A percentile compares a stretch with the other conserved stretches of the same genome.
These are phyloP conservation scores for Tillandsia leiboldiana DNA, from an alignment of 176 grass and related monocot species.

Conservation along the genomic window DNA sequence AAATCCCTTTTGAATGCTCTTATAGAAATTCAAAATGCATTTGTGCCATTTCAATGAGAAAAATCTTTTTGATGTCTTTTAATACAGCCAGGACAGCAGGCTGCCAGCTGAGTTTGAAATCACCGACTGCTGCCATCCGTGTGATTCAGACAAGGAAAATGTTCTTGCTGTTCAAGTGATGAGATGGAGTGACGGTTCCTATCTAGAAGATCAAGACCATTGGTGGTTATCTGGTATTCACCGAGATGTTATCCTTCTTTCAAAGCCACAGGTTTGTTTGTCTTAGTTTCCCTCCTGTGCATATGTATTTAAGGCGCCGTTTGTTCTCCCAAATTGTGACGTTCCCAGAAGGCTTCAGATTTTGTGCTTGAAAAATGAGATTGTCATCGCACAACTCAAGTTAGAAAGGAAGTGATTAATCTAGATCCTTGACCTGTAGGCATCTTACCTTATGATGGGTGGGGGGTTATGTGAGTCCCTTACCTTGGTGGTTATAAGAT, in stretches of 20 bases:
- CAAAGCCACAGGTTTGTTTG: conserved; percentile 77
- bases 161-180: conserved; percentile 93
- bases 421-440: too few relatives aligned
- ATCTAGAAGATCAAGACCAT: conserved; percentile 98
- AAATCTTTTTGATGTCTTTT: conserved; percentile 11
- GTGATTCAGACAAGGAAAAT: conserved; percentile 63
- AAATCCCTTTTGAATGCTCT: not conserved
- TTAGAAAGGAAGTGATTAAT: too few relatives aligned
- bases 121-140: conserved; percentile 66
- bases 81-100: conserved; percentile 88
- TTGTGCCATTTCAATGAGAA: not conserved
- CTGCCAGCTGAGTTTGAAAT: conserved; percentile 97
- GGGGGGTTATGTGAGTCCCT: too few relatives aligned
- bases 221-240: conserved; percentile 98
- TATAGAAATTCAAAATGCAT: not conserved
- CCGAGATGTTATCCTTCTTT: conserved; percentile 77
- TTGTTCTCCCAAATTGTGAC: not conserved
- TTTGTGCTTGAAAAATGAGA: too few relatives aligned
- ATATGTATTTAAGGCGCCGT: not conserved
- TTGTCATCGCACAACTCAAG: too few relatives aligned
- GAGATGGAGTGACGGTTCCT: conserved; percentile 97
- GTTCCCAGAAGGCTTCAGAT: too few relatives aligned
- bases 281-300: not conserved
- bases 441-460: too few relatives aligned
- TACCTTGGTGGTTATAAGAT: too few relatives aligned